Percentiles rank a stretch among this genome's conserved stretches.
Evolutionary conservation across 768 basidiomycete species (phyloP).

Genomic region (Collybia mongolica): DNA sequence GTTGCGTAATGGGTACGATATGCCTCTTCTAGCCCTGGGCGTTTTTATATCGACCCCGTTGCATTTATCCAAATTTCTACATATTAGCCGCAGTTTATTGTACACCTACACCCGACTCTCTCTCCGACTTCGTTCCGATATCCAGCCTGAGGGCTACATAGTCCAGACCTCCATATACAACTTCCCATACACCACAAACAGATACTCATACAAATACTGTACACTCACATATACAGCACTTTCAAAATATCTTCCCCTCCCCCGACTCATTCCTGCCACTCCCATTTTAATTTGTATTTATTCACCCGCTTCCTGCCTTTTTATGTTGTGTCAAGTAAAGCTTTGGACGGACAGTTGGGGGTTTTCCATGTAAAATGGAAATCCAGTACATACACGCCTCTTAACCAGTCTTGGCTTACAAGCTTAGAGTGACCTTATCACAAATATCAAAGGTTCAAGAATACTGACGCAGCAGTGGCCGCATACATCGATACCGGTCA

Average conservation of each 20-base stretch:
- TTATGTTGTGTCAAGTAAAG: neutral
- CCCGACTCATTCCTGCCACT: neutral
- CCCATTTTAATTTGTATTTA: constrained; percentile 11
- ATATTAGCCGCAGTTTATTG: no score
- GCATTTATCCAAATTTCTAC: neutral
- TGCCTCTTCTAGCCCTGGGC: neutral
- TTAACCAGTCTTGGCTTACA: constrained; percentile 32
- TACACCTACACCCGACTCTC: no score
- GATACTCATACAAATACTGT: neutral
- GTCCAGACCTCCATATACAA: no score
- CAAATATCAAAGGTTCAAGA: no score
- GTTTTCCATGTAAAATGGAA: no score
- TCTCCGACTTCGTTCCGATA: no score
- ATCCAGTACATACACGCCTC: neutral
- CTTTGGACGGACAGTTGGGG: constrained; percentile 6
- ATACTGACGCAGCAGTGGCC: no score
- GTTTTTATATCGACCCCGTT: neutral
- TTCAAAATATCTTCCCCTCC: neutral
- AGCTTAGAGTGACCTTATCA: neutral
- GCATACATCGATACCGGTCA: no score
- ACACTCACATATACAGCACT: neutral
- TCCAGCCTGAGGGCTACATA: no score
- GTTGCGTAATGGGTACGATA: neutral
- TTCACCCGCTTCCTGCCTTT: neutral
- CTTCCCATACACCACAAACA: neutral